phyloP scores from a whole-genome alignment of 192 early-diverging fungal species.

The Thamnidium elegans region DNA sequence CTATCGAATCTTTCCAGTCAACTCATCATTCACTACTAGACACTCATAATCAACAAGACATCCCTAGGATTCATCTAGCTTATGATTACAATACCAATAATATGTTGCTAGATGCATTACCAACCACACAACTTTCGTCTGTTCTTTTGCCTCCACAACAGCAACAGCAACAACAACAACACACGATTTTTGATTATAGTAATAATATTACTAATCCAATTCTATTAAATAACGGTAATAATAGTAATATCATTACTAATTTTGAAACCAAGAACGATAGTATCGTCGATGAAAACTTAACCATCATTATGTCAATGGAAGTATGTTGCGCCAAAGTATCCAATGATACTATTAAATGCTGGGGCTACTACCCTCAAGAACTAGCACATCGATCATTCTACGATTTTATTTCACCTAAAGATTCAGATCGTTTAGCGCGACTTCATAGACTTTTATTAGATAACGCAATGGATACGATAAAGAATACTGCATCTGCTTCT shows the following conservation, averaged over 20 bases:
- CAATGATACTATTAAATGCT: conserved; percentile 44
- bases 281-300: conserved; percentile 9
- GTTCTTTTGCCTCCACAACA: too few relatives aligned
- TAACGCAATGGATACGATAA: conserved; percentile 25
- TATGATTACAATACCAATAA: neutral
- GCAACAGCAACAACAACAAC: too few relatives aligned
- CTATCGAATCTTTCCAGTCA: conserved; percentile 15
- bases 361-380: conserved; percentile 57
- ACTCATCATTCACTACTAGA: too few relatives aligned
- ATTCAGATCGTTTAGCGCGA: conserved; percentile 37
- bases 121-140: too few relatives aligned
- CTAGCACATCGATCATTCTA: conserved; percentile 51
- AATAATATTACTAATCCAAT: too few relatives aligned
- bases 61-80: neutral
- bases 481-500: neutral
- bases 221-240: neutral
- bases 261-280: neutral
- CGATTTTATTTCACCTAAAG: conserved; percentile 44
- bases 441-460: conserved; percentile 42
- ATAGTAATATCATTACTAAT: neutral
- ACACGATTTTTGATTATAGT: too few relatives aligned
- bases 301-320: conserved; percentile 51
- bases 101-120: neutral
- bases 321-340: conserved; percentile 52
- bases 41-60: too few relatives aligned